Conservation (phyloP, 164 flowering plant genomes). For the Magnolia officinalis region DNA sequence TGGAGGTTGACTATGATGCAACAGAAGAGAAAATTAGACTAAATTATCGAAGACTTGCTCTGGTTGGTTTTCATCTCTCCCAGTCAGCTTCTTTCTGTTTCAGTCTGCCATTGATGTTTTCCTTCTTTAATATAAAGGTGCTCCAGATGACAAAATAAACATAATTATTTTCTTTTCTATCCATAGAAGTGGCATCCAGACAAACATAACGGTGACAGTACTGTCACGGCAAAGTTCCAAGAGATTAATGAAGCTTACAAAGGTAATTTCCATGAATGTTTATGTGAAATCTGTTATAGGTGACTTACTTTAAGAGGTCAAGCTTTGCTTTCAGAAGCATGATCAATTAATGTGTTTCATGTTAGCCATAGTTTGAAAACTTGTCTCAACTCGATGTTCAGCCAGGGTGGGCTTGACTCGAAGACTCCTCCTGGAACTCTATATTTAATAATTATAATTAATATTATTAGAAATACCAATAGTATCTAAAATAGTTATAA, state of each 20-base stretch:
- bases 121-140: not conserved
- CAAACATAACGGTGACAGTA: conserved; percentile 65
- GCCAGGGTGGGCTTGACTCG: too few species aligned
- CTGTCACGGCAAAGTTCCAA: conserved; percentile 70
- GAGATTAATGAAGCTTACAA: conserved; percentile 81
- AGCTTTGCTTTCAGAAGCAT: not conserved
- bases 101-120: conserved; percentile 3
- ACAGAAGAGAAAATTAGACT: conserved; percentile 68
- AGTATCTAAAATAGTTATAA: too few species aligned
- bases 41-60: conserved; percentile 70
- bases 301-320: not conserved
- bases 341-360: too few species aligned
- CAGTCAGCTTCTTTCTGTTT: not conserved
- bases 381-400: too few species aligned
- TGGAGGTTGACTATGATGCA: conserved; percentile 87
- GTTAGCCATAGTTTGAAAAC: too few species aligned
- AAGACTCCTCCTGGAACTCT: too few species aligned
- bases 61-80: conserved; percentile 44
- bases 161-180: conserved; percentile 14
- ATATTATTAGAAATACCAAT: too few species aligned
- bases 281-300: not conserved
- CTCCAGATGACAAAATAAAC: not conserved
- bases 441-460: too few species aligned
- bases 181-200: conserved; percentile 91
- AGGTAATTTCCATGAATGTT: conserved; percentile 36